Conservation (phyloP, 352 stramenopile genomes). For the Phytopythium boreale region DNA sequence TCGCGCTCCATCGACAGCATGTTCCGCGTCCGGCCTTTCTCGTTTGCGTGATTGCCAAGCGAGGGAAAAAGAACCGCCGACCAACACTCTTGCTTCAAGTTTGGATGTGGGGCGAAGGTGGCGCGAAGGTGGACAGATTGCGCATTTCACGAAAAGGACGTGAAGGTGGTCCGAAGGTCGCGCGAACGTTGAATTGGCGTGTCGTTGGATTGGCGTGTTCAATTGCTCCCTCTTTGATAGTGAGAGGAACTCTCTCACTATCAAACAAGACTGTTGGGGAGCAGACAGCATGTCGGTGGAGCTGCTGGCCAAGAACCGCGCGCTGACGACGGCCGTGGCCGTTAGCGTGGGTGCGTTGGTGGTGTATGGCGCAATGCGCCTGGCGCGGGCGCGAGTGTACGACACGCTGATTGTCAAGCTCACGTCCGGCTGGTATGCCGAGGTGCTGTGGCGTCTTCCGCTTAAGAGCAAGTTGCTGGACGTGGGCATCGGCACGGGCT, state of each 20-base stretch:
- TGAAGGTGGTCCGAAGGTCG: background rate
- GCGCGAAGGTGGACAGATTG: background rate
- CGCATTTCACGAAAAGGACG: no score
- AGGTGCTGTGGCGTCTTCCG: conserved; percentile 67
- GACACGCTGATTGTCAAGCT: conserved; percentile 86
- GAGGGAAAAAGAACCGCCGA: background rate
- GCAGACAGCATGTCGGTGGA: background rate
- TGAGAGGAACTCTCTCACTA: background rate
- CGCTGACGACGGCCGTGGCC: conserved; percentile 10
- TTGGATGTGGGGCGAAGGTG: background rate
- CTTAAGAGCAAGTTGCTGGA: conserved; percentile 71
- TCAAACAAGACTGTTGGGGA: background rate
- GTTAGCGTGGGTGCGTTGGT: conserved; percentile 25
- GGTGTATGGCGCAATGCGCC: conserved; percentile 49
- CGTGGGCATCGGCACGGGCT: conserved; percentile 87
- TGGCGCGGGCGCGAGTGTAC: conserved; percentile 80
- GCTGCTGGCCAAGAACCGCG: conserved; percentile 13
- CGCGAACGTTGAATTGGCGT: background rate
- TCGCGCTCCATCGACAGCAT: conserved; percentile 1
- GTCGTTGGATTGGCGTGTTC: conserved; percentile 6
- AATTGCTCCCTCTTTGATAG: background rate
- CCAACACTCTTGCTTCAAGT: conserved; percentile 2
- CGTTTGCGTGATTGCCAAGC: background rate
- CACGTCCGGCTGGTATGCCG: conserved; percentile 88
- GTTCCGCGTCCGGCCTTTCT: background rate